Evolutionary conservation across 2,329 filamentous ascomycete genomes (phyloP).

Genomic region (Raffaelea albimanens): DNA sequence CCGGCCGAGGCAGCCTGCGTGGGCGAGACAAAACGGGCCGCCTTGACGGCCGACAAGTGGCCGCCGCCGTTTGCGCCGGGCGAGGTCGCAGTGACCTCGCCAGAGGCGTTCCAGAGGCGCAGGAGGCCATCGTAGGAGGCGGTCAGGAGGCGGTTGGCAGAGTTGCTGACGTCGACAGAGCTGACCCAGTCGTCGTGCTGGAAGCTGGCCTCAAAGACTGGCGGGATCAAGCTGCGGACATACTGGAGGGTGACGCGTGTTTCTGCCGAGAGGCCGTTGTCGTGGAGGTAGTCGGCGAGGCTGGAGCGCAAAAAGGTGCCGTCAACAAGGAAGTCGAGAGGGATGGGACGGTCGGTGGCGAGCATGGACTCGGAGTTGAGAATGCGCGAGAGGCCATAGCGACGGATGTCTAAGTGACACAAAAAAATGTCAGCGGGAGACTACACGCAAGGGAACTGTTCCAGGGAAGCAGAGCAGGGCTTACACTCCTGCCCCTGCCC

Average conservation of each 20-base stretch:
- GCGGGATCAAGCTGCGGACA: constrained; percentile 82
- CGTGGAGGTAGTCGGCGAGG: constrained; percentile 80
- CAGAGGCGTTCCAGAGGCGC: constrained; percentile 81
- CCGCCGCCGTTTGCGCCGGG: constrained; percentile 56
- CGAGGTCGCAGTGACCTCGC: constrained; percentile 74
- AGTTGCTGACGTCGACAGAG: constrained; percentile 64
- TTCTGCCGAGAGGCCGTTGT: constrained; percentile 82
- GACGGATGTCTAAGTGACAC: constrained; percentile 45
- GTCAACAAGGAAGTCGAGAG: constrained; percentile 92
- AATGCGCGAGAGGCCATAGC: constrained; percentile 61
- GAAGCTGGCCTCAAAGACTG: constrained; percentile 81
- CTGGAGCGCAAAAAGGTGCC: constrained; percentile 84
- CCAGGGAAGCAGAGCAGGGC: neutral
- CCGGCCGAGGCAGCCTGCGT: constrained; percentile 74
- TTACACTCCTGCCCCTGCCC: no score
- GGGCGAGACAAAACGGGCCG: constrained; percentile 73
- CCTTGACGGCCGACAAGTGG: constrained; percentile 68
- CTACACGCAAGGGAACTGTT: neutral
- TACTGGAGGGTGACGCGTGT: constrained; percentile 84
- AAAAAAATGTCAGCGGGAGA: neutral
- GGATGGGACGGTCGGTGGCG: constrained; percentile 57
- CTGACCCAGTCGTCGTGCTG: constrained; percentile 98
- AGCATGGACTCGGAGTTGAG: constrained; percentile 66
- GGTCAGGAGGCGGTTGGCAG: constrained; percentile 67
- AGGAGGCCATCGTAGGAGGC: constrained; percentile 86